Percentiles rank a stretch among this genome's conserved stretches.
Evolutionary conservation across 2,329 filamentous ascomycete genomes (phyloP).

Genomic region (Trichoderma koningiopsis): DNA sequence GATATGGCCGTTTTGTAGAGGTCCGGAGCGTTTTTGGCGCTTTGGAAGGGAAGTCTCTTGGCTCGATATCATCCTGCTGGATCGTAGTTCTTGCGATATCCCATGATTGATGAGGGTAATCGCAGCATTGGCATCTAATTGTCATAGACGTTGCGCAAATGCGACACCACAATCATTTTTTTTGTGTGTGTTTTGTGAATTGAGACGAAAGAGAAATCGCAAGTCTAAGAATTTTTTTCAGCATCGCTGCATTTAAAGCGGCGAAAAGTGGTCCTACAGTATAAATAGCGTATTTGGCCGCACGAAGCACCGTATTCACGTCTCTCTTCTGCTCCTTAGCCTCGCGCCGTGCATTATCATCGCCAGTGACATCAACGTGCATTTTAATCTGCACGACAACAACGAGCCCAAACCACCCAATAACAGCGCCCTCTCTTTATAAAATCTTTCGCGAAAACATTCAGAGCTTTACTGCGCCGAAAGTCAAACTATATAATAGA

Average conservation of each 20-base stretch:
- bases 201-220: no score
- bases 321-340: constrained; percentile 13
- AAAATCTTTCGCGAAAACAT: background rate
- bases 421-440: background rate
- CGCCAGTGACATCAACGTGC: constrained; percentile 31
- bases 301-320: constrained; percentile 25
- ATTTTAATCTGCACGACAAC: background rate
- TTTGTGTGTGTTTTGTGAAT: background rate
- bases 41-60: background rate
- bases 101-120: background rate
- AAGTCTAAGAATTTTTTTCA: background rate
- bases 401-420: background rate
- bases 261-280: constrained; percentile 3
- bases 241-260: background rate
- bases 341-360: constrained; percentile 20
- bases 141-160: background rate
- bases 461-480: background rate
- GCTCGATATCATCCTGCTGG: background rate
- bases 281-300: rapidly evolving
- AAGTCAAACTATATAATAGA: background rate
- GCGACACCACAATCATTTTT: background rate
- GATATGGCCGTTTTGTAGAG: background rate
- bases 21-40: background rate
- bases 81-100: background rate
- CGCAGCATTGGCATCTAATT: background rate